A percentile compares a stretch with the other conserved stretches of the same genome.
Conservation (phyloP, 345 rosid genomes). For the Citrus unshiu region DNA sequence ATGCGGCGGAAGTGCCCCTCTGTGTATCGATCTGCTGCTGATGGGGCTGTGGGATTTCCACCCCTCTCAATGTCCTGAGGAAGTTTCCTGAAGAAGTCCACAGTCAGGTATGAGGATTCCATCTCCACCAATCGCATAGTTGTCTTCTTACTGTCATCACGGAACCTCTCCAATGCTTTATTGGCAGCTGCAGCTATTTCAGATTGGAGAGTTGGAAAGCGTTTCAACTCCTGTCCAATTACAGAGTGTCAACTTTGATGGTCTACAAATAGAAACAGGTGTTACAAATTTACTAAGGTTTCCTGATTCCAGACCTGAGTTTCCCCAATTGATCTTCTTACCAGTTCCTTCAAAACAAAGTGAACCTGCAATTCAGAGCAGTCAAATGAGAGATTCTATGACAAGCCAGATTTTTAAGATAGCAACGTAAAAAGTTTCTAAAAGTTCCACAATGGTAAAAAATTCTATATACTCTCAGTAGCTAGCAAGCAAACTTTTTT, state of each 20-base stretch:
- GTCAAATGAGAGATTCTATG: background rate
- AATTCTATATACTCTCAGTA: background rate
- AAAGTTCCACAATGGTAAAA: background rate
- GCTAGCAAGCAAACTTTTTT: background rate
- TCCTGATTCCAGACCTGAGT: slow-evolving; percentile 42
- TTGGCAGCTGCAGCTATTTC: slow-evolving; percentile 45
- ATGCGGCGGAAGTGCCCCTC: slow-evolving; percentile 59
- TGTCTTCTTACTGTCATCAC: slow-evolving; percentile 55
- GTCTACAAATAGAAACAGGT: background rate
- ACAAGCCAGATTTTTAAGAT: background rate
- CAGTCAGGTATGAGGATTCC: slow-evolving; percentile 71
- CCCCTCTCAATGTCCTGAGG: slow-evolving; percentile 50
- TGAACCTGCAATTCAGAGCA: slow-evolving; percentile 45
- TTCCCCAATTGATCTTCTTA: slow-evolving; percentile 53
- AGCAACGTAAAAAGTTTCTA: background rate
- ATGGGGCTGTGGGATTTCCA: slow-evolving; percentile 31
- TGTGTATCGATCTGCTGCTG: slow-evolving; percentile 31
- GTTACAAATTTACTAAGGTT: background rate
- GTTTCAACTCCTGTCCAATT: slow-evolving; percentile 51
- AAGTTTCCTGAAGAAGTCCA: slow-evolving; percentile 61
- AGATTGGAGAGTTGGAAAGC: slow-evolving; percentile 63
- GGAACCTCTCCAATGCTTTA: slow-evolving; percentile 53
- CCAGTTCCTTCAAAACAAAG: slow-evolving; percentile 57
- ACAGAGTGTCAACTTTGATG: background rate
- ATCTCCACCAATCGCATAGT: slow-evolving; percentile 58